phyloP scores from a whole-genome alignment of 2,329 filamentous ascomycete genomes.

The Calonectria honghensis region DNA sequence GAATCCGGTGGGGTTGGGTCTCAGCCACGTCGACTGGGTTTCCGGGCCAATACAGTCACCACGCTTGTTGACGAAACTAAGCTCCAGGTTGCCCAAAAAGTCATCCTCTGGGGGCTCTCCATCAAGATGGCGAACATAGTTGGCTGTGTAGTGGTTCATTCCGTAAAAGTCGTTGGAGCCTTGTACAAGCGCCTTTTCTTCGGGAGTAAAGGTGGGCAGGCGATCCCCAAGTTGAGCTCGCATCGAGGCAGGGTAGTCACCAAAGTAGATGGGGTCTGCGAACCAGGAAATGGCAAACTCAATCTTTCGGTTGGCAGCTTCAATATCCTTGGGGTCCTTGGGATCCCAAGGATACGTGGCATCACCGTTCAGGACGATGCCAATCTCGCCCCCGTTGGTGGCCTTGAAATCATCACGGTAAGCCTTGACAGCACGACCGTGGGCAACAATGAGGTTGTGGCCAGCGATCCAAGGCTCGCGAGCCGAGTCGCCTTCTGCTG shows the following conservation, averaged over 20 bases:
- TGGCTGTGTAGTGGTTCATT: slow-evolving; percentile 95
- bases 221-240: slow-evolving; percentile 85
- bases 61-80: slow-evolving; percentile 80
- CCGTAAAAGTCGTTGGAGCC: slow-evolving; percentile 96
- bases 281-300: slow-evolving; percentile 94
- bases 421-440: slow-evolving; percentile 86
- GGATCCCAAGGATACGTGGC: slow-evolving; percentile 89
- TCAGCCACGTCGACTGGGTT: slow-evolving; percentile 88
- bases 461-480: slow-evolving; percentile 89
- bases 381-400: slow-evolving; percentile 84
- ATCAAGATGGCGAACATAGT: slow-evolving; percentile 86
- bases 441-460: slow-evolving; percentile 86
- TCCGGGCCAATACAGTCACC: slow-evolving; percentile 86
- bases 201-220: slow-evolving; percentile 83
- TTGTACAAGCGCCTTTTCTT: slow-evolving; percentile 83
- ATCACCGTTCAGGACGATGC: slow-evolving; percentile 91
- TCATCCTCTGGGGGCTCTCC: slow-evolving; percentile 78
- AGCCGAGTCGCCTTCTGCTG: slow-evolving; percentile 81
- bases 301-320: slow-evolving; percentile 86
- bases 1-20: slow-evolving; percentile 85
- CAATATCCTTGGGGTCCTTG: slow-evolving; percentile 82
- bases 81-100: slow-evolving; percentile 84
- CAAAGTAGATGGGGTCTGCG: slow-evolving; percentile 89
- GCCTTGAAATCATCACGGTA: slow-evolving; percentile 89
- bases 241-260: slow-evolving; percentile 90